Evolutionary conservation across 805 yeast species (phyloP), one percentile per base, ranked within the genome.

Genomic region (Metschnikowia kofuensis): DNA sequence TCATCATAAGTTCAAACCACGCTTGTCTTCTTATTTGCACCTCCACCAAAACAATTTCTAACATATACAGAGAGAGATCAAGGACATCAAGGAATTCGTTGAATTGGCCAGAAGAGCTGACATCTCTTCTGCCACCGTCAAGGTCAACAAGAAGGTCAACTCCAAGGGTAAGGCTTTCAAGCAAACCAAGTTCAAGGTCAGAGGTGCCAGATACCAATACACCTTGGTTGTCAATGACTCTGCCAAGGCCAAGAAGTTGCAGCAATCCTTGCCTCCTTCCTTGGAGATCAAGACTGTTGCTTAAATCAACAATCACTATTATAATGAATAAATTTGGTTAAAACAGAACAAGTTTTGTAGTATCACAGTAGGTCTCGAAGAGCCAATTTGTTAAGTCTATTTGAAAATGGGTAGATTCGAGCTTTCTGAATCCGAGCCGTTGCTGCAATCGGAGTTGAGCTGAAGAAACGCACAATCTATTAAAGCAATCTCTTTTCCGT

Each of bases 151-250:
- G 73, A 85, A 86, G 78, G 65, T 85, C 69, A 84, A 83, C 80
- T 80, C 86, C 64, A 78, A 78, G 75, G 95, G 94, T 76, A 86
- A 86, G 82, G 78, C 79, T 63, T 80, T 81, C 84, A 86, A 87
- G 79, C 94, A 87, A 79, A 90, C 97, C 81, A 94, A 94, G 80
- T 94, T 94, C 91, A 94, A 94, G 88, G 89, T 94, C 70, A 90
- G 98, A 84, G 97, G 97, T 76, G 69, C 96, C 60, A 89, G 82
- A 76, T 76, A 87, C 82, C 84, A 89, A 72, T 94, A 94, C 88
- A 94, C 99, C 66, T 82, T 92, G 77, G 87, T 87, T 65, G 92
- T 94, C 69, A 83, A 87, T 80, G 98, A 94, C 76, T 87, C 89
- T 69, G 86, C 89, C 76, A 91, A 90, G 84, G 98, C 98, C 69